phyloP scores from a whole-genome alignment of 768 basidiomycete species.

The Boletus sensibilis region DNA sequence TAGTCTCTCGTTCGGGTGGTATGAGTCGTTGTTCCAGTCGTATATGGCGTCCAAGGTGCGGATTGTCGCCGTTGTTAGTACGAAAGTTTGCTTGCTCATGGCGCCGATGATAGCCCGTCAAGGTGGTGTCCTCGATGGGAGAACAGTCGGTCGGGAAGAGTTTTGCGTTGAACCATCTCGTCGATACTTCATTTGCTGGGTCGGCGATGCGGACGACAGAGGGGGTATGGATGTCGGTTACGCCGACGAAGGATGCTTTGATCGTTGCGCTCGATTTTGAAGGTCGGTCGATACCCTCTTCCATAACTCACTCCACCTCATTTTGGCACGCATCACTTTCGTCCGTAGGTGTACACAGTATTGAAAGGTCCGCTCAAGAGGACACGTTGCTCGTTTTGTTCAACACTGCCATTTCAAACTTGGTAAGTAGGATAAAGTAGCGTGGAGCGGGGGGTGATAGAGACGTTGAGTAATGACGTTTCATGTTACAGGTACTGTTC shows the following conservation, averaged over 20 bases:
- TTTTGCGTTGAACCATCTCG: slow-evolving; percentile 57
- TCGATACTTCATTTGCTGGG: slow-evolving; percentile 64
- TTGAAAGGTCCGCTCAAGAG: slow-evolving; percentile 62
- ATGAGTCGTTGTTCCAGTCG: slow-evolving; percentile 60
- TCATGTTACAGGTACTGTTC: slow-evolving; percentile 50
- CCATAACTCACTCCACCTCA: background rate
- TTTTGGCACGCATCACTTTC: background rate
- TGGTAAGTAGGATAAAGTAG: slow-evolving; percentile 44
- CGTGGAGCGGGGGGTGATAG: too few species aligned
- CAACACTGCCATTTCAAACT: slow-evolving; percentile 63
- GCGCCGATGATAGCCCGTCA: slow-evolving; percentile 45
- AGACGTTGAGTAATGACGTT: background rate
- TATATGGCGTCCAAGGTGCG: slow-evolving; percentile 57
- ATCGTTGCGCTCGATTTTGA: slow-evolving; percentile 66
- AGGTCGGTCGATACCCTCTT: slow-evolving; percentile 34
- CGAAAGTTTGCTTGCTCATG: background rate
- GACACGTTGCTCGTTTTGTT: slow-evolving; percentile 63
- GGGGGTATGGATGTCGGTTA: slow-evolving; percentile 68
- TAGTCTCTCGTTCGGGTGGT: slow-evolving; percentile 59
- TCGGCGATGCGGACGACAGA: slow-evolving; percentile 67
- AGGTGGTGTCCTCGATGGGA: slow-evolving; percentile 67
- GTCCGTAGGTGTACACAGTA: slow-evolving; percentile 53
- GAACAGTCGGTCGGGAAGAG: slow-evolving; percentile 68
- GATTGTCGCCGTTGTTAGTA: accelerated
- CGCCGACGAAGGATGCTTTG: slow-evolving; percentile 52